Evolutionary conservation across 495 filamentous ascomycete genomes (phyloP).

Genomic region (Neurospora sp.): DNA sequence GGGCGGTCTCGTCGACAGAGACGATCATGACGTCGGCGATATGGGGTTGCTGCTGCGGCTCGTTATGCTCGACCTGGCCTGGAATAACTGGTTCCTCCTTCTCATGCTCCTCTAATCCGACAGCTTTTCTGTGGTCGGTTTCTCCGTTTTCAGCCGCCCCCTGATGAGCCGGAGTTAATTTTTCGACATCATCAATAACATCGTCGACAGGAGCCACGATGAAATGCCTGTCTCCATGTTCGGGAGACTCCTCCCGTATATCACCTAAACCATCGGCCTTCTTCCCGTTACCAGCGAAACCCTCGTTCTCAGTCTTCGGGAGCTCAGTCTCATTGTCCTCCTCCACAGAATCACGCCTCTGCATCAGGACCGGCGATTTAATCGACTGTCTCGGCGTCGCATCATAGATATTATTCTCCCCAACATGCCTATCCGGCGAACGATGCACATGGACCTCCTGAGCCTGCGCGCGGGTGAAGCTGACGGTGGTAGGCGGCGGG

Average conservation of each 20-base stretch:
- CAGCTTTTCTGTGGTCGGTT: background rate
- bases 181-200: background rate
- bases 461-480: background rate
- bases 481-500: background rate
- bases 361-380: background rate
- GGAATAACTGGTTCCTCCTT: background rate
- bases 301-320: background rate
- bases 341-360: background rate
- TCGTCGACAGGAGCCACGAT: background rate
- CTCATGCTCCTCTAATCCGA: background rate
- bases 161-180: background rate
- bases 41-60: background rate
- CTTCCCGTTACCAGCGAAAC: background rate
- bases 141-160: background rate
- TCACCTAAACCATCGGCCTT: background rate
- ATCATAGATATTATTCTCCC: slow-evolving; percentile 33
- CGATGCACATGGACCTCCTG: background rate
- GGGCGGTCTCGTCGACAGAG: background rate
- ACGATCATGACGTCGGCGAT: slow-evolving; percentile 5
- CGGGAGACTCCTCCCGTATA: background rate
- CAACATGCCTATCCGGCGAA: slow-evolving; percentile 2
- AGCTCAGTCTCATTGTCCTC: background rate
- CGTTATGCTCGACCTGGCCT: background rate
- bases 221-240: background rate
- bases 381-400: slow-evolving; percentile 29